phyloP scores from a whole-genome alignment of 2,329 filamentous ascomycete genomes.

The Ophiostoma piceae region DNA sequence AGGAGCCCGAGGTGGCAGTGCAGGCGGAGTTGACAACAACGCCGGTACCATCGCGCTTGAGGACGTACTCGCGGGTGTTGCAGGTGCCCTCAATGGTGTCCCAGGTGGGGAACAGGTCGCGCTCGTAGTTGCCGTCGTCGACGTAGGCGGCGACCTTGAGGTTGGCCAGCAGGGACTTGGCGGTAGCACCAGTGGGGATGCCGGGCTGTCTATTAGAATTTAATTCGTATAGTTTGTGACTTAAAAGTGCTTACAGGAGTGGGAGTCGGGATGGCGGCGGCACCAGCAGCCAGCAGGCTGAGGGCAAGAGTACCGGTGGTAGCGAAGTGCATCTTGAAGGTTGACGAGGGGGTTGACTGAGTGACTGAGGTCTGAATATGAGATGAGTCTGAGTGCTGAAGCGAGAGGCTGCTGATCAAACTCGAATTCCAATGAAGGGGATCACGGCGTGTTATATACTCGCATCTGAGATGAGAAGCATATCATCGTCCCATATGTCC shows the following conservation, averaged over 20 bases:
- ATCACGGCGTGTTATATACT: not conserved
- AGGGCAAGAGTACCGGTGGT: constrained; percentile 6
- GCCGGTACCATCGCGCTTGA: constrained; percentile 65
- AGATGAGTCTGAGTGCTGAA: not conserved
- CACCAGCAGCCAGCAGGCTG: constrained; percentile 10
- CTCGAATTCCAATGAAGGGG: not conserved
- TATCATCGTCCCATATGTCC: not conserved
- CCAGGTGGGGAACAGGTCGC: constrained; percentile 68
- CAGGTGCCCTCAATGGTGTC: constrained; percentile 59
- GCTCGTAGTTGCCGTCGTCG: constrained; percentile 54
- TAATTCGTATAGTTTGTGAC: not conserved
- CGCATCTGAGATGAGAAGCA: not conserved
- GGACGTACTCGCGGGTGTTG: constrained; percentile 66
- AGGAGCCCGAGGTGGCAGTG: constrained; percentile 58
- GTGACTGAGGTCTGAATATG: not conserved
- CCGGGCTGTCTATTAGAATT: constrained; percentile 42
- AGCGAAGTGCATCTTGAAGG: constrained; percentile 1
- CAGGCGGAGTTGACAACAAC: constrained; percentile 58
- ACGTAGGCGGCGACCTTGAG: constrained; percentile 55
- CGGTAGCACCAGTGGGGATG: constrained; percentile 55
- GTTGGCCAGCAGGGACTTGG: constrained; percentile 51
- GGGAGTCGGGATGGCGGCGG: not conserved
- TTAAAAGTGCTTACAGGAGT: not conserved
- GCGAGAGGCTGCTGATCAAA: constrained; percentile 6
- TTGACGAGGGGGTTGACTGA: not conserved